Base-by-base conservation (phyloP, 169 alveolate genomes). In the Cystoisospora suis region DNA sequence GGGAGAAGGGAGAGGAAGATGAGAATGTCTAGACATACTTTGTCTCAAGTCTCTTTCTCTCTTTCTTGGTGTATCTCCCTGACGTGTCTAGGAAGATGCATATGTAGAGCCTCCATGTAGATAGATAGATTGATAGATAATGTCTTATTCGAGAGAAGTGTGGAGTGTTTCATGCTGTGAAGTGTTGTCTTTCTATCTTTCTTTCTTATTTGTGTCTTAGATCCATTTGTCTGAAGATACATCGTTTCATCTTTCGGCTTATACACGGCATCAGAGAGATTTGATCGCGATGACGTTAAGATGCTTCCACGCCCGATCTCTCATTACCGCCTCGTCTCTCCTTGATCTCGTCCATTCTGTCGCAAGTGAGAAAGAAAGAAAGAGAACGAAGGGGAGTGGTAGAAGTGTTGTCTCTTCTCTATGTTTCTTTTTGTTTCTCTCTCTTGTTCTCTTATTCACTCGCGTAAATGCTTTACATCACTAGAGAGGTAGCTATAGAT, bases 191-290 rank as follows among this genome's bases (percentile, higher is more conserved):
- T 7, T 72, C 3, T 27, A 3, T 1, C 23, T 36, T 46, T 34
- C 42, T 9, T 5, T 61, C 40, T 5, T 23, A 38, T n/a, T 61
- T 34, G 6, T 2, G 3, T 72, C 42, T 9, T 56, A 72, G 83
- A 7, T 72, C 34, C 12, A 29, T 17, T 34, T 72, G 56, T 40
- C 38, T 38, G 83, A 72, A 36, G 56, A 72, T n/a, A 72, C 15
- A 17, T n/a, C 20, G 36, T 34, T 72, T 9, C 34, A 23, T 23
- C 27, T 72, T 29, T n/a, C 36, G 38, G 83, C 83, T 5, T 72
- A 72, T 56, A 72, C 83, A 6, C 83, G 83, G 32, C 83, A 72
- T 32, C 83, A 72, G 32, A 46, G 83, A 17, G 83, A 72, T 32
- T 17, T 72, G 56, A 6, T 72, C 1, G 83, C 83, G 56, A 38